Percentiles rank a stretch among this genome's conserved stretches.
Evolutionary conservation across 345 rosid species (phyloP).

Genomic region (Ceriops decandra): DNA sequence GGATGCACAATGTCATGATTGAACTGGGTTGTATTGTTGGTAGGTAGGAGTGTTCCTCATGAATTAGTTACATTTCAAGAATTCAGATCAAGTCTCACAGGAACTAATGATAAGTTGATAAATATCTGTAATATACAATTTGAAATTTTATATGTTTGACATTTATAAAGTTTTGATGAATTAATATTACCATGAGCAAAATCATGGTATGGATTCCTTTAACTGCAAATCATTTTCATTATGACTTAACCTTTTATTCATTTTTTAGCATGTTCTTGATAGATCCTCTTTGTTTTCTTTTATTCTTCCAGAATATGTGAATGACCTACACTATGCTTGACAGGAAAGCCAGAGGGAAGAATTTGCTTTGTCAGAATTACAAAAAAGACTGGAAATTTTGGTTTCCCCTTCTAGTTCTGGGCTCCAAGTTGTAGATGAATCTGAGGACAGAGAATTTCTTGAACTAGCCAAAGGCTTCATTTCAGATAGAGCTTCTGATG

Average conservation of each 20-base stretch:
- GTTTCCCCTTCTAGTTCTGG: slow-evolving; percentile 37
- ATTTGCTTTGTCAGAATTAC: slow-evolving; percentile 51
- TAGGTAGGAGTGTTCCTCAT: no score
- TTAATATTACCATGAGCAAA: background rate
- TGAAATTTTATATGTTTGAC: background rate
- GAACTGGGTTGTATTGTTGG: no score
- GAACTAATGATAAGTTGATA: no score
- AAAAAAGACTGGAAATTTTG: slow-evolving; percentile 55
- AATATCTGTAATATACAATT: background rate
- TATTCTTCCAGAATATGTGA: background rate
- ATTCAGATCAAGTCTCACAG: no score
- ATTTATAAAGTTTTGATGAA: background rate
- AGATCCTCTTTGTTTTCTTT: background rate
- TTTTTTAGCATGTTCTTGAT: background rate
- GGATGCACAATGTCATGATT: background rate
- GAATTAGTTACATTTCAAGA: no score
- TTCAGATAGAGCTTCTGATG: slow-evolving; percentile 40
- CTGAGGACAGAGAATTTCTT: slow-evolving; percentile 69
- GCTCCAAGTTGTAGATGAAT: slow-evolving; percentile 54
- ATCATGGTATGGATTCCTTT: background rate
- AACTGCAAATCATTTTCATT: background rate
- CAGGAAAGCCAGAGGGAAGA: slow-evolving; percentile 61
- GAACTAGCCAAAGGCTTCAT: slow-evolving; percentile 57
- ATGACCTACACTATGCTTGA: slow-evolving; percentile 4
- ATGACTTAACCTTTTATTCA: background rate